Evolutionary conservation across 2,329 filamentous ascomycete genomes (phyloP).

Genomic region (Pestalotiopsis sp.): DNA sequence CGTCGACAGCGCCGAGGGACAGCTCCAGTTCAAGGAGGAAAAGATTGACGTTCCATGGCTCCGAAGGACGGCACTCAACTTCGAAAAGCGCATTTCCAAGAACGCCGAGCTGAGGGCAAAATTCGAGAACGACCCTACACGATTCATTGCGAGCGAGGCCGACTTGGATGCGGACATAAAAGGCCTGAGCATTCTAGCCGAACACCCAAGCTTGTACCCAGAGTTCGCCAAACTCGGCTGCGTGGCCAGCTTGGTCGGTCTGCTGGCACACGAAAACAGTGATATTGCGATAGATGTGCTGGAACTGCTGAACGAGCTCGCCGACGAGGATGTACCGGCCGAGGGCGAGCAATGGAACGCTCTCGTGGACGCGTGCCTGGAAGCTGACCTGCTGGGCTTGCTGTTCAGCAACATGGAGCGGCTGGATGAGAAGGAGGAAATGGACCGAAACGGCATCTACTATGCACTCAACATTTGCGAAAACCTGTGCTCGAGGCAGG

Average conservation of each 20-base stretch:
- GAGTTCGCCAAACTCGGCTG: constrained; percentile 34
- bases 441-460: constrained; percentile 85
- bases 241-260: constrained; percentile 67
- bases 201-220: constrained; percentile 69
- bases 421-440: constrained; percentile 72
- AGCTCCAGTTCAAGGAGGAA: constrained; percentile 50
- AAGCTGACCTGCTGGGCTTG: constrained; percentile 73
- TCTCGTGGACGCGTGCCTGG: constrained; percentile 59
- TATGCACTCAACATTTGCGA: constrained; percentile 83
- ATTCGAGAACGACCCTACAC: constrained; percentile 31
- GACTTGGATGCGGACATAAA: constrained; percentile 91
- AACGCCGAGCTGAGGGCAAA: constrained; percentile 83
- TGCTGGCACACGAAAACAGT: constrained; percentile 93
- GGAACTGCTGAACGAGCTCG: constrained; percentile 87
- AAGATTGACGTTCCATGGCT: constrained; percentile 86
- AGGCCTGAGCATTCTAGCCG: constrained; percentile 79
- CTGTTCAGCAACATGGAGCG: constrained; percentile 78
- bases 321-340: constrained; percentile 88
- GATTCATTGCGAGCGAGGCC: constrained; percentile 59
- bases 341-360: constrained; percentile 17
- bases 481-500: constrained; percentile 73
- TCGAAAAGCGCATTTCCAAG: constrained; percentile 88
- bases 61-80: constrained; percentile 76
- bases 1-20: constrained; percentile 61
- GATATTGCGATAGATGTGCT: constrained; percentile 93